A percentile compares a stretch with the other conserved stretches of the same genome.
Evolutionary conservation across 441 rosid genomes (phyloP).

Genomic region (Erodium texanum): DNA sequence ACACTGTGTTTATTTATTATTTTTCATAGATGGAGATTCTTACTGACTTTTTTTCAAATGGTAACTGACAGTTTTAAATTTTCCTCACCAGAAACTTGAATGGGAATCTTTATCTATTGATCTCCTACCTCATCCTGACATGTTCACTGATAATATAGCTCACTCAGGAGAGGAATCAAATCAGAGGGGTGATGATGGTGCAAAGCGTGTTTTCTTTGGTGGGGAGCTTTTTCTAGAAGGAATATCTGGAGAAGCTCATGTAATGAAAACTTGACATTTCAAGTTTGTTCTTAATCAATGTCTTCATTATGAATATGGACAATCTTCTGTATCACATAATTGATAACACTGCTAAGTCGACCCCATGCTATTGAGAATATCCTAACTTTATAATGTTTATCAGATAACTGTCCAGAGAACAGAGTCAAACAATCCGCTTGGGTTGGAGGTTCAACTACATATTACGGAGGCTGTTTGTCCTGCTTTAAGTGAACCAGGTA

Average conservation of each 20-base stretch:
- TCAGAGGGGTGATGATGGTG: constrained; percentile 94
- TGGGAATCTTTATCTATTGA: constrained; percentile 94
- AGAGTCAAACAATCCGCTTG: constrained; percentile 79
- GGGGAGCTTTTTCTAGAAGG: constrained; percentile 98
- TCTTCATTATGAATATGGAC: constrained; percentile 12
- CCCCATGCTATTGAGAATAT: constrained; percentile 3
- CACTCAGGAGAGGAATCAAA: constrained; percentile 45
- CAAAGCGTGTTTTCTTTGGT: constrained; percentile 95
- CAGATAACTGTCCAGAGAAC: constrained; percentile 98
- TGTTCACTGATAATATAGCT: constrained; percentile 84
- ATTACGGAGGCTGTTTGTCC: constrained; percentile 95
- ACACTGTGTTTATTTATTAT: constrained; percentile 8
- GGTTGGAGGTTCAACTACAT: constrained; percentile 95
- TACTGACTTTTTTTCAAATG: constrained; percentile 10
- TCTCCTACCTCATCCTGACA: constrained; percentile 99
- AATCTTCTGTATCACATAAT: background rate
- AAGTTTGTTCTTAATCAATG: constrained; percentile 4
- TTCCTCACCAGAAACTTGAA: constrained; percentile 76
- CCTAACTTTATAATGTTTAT: constrained; percentile 25
- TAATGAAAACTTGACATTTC: constrained; percentile 30
- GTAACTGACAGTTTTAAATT: constrained; percentile 27
- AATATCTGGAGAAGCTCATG: constrained; percentile 93
- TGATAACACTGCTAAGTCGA: background rate
- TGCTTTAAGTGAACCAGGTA: constrained; percentile 98
- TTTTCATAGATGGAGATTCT: constrained; percentile 2